Evolutionary conservation across 352 stramenopile genomes (phyloP).

Genomic region (Hyaloperonospora brassicae): DNA sequence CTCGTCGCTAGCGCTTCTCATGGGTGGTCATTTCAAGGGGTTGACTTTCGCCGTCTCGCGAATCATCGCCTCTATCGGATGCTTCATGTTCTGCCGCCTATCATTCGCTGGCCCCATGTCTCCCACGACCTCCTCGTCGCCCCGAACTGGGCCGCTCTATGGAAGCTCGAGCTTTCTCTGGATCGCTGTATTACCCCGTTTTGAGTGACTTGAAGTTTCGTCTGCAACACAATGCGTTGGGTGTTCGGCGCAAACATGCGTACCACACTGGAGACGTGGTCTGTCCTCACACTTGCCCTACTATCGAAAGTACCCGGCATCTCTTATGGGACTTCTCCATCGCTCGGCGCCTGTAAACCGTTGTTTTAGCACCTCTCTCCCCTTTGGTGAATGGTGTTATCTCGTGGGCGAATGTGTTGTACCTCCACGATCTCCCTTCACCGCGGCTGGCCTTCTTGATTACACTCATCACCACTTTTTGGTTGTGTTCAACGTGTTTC

Average conservation of each 20-base stretch:
- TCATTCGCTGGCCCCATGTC: neutral
- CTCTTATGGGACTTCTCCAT: neutral
- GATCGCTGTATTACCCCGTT: neutral
- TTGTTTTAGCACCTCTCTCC: too few species aligned
- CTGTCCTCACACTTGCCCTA: neutral
- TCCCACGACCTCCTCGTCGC: neutral
- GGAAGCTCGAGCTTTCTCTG: neutral
- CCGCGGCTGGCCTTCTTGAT: too few species aligned
- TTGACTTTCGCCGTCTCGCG: neutral
- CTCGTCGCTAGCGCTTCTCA: too few species aligned
- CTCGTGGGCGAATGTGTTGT: too few species aligned
- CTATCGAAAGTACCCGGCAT: neutral
- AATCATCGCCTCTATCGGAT: neutral
- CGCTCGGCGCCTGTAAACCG: too few species aligned
- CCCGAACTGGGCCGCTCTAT: neutral
- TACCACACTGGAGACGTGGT: neutral
- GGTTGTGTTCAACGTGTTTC: too few species aligned
- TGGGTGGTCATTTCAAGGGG: neutral
- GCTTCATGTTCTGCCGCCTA: neutral
- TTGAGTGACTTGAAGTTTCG: neutral
- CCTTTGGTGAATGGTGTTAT: too few species aligned
- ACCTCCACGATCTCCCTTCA: too few species aligned
- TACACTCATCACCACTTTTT: too few species aligned
- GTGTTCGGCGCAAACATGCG: neutral
- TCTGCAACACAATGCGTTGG: neutral